Base-by-base conservation (phyloP, 768 basidiomycete species). In the Saitozyma sp. region DNA sequence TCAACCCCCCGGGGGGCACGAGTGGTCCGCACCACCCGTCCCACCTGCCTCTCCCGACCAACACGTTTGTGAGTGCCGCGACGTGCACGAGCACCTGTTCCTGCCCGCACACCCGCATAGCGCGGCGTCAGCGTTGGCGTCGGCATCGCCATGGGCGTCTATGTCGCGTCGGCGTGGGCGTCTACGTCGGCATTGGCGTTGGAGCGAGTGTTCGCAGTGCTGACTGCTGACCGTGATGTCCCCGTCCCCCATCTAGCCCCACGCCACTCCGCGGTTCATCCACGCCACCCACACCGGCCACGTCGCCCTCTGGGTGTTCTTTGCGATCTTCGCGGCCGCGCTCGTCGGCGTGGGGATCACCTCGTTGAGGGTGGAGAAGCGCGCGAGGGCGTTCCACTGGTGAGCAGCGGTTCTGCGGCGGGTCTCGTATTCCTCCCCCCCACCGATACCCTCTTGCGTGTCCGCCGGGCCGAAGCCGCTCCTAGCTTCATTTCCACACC, bases 311-410 rank as follows among this genome's bases (percentile, higher is more conserved):
- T 74, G 70, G 70, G 68, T 78, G 13, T 50, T 74, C 50, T 78
- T 73, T 43, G 65, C 58, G 16, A 39, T 75, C 49, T 71, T 78
- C 63, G 72, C 74, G 8, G 49, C 61, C 13, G 68, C 65, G 37
- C 57, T 76, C 38, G 29, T 77, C 42, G 65, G 66, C 38, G 68
- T 71, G 10, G 37, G 66, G 11, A 42, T 75, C 59, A 56, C 77
- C 48, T 61, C 73, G 41, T 54, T 76, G 41, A 63, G 78, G 49
- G 73, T 75, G 42, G 76, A 77, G 59, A 73, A 69, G 53, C 64
- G 70, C 48, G 64, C 74, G 29, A 50, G 78, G 39, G 54, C 73
- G 40, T 79, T 79, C 75, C 76, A 79, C 65, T 66, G 73, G 73
- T 73, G 43, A 58, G 69, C 46, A 9, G n/a, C 43, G 17, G 13